Conservation (phyloP, 306 rosid genomes). For the Cicer bijugum region DNA sequence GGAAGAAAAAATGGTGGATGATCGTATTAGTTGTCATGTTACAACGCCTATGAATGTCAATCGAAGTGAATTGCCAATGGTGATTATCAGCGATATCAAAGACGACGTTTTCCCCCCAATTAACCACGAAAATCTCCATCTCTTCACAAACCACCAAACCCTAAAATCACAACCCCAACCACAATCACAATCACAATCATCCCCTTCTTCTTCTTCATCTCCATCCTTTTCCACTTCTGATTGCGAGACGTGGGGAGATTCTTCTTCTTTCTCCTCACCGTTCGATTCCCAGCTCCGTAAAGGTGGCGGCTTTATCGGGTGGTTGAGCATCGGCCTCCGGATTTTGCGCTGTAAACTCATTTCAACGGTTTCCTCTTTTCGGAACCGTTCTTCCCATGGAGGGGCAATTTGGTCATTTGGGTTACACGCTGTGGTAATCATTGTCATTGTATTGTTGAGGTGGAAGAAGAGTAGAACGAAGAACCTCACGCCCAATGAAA, state of each 20-base stretch:
- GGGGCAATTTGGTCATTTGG: slow-evolving; percentile 49
- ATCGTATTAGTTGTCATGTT: too few relatives aligned
- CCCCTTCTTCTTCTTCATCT: slow-evolving; percentile 15
- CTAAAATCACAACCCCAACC: slow-evolving; percentile 10
- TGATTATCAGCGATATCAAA: slow-evolving; percentile 8
- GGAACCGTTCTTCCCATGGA: slow-evolving; percentile 35
- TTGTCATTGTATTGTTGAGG: slow-evolving; percentile 43
- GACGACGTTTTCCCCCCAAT: slow-evolving; percentile 48
- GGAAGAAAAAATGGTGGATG: too few relatives aligned
- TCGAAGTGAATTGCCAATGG: slow-evolving; percentile 24
- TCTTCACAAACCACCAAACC: not conserved
- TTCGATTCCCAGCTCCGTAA: slow-evolving; percentile 44
- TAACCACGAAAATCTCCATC: slow-evolving; percentile 51
- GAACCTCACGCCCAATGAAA: slow-evolving; percentile 36
- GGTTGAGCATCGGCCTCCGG: slow-evolving; percentile 52
- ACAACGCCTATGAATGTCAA: too few relatives aligned
- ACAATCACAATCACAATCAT: not conserved
- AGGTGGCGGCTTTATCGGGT: slow-evolving; percentile 35
- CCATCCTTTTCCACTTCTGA: slow-evolving; percentile 52
- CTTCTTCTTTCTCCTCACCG: not conserved
- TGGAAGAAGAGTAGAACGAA: slow-evolving; percentile 40
- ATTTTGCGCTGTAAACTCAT: slow-evolving; percentile 56
- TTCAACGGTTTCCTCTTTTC: slow-evolving; percentile 44
- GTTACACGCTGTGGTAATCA: slow-evolving; percentile 46
- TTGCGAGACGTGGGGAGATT: slow-evolving; percentile 46